These are phyloP conservation scores for Pleurotus djamor DNA, from an alignment of 768 basidiomycete genomes.

Conservation along the genomic window DNA sequence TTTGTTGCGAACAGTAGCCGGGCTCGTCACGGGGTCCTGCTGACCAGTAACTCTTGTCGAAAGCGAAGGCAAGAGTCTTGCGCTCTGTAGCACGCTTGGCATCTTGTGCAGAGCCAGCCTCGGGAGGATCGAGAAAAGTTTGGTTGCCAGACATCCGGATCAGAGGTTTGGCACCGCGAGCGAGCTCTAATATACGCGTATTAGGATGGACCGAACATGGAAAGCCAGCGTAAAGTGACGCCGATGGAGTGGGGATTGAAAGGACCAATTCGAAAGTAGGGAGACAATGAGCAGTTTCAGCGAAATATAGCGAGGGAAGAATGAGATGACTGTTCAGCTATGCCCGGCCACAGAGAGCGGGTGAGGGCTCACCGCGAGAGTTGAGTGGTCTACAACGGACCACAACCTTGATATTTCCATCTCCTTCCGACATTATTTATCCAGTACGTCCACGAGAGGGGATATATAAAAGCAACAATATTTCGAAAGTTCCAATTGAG, in stretches of 20 bases:
- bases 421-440: constrained; percentile 65
- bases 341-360: too few species aligned
- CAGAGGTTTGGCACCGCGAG: constrained; percentile 90
- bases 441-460: not conserved
- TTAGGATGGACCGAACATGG: not conserved
- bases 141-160: constrained; percentile 95
- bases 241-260: not conserved
- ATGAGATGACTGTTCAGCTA: constrained; percentile 1
- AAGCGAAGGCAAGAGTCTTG: constrained; percentile 88
- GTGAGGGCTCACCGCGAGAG: constrained; percentile 69
- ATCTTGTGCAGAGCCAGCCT: constrained; percentile 63
- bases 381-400: constrained; percentile 98
- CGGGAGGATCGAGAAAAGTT: constrained; percentile 90
- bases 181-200: constrained; percentile 60
- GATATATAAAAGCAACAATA: not conserved
- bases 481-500: not conserved
- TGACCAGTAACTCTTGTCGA: constrained; percentile 98
- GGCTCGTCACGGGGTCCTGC: constrained; percentile 89
- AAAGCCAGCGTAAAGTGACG: not conserved
- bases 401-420: constrained; percentile 91
- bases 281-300: not conserved
- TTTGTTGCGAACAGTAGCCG: constrained; percentile 91
- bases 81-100: constrained; percentile 85
- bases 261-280: too few species aligned
- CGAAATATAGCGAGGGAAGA: not conserved